Percentiles rank a stretch among this genome's conserved stretches.
These are phyloP conservation scores for Trametes pubescens DNA, from an alignment of 1,284 basidiomycete genomes.

Conservation along the genomic window DNA sequence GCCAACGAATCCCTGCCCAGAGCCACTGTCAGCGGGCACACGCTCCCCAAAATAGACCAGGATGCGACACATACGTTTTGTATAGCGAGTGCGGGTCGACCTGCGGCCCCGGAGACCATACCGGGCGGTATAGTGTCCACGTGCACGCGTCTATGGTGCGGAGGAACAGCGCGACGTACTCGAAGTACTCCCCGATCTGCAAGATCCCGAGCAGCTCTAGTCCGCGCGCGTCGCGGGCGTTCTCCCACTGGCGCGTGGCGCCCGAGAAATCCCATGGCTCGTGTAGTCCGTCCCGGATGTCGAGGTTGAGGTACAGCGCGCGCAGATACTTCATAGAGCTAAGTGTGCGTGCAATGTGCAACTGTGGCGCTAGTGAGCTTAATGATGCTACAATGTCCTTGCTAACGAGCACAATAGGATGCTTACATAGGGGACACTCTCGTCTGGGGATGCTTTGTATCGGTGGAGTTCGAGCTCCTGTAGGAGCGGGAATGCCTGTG, in stretches of 20 bases:
- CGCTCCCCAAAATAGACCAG: too few species aligned
- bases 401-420: background rate
- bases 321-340: background rate
- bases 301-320: slow-evolving; percentile 2
- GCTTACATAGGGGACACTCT: background rate
- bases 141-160: background rate
- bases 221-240: background rate
- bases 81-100: background rate
- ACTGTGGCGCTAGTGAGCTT: background rate
- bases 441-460: background rate
- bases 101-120: too few species aligned
- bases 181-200: background rate
- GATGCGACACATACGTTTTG: too few species aligned
- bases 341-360: background rate
- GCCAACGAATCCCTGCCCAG: too few species aligned
- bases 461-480: slow-evolving; percentile 3
- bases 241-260: background rate
- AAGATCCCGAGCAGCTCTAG: background rate
- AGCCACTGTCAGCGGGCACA: background rate
- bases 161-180: background rate
- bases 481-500: background rate
- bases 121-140: background rate
- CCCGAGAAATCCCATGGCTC: background rate
- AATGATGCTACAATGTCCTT: background rate
- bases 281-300: background rate